phyloP scores from a whole-genome alignment of 2,329 filamentous ascomycete species.

The Cladosporium sp. region DNA sequence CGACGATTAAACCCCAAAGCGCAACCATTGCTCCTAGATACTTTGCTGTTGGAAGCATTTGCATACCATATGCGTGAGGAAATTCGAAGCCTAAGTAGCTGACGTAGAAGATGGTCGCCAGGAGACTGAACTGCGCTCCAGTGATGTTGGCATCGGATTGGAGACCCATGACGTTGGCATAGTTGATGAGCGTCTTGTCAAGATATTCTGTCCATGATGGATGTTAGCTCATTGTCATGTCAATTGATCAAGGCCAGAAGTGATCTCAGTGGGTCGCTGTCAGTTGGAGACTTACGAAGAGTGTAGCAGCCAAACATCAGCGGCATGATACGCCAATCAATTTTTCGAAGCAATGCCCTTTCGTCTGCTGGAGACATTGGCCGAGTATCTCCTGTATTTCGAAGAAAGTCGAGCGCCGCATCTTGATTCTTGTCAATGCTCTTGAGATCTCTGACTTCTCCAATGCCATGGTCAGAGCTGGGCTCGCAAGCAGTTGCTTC shows the following conservation, averaged over 20 bases:
- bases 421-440: slow-evolving; percentile 25
- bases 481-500: slow-evolving; percentile 12
- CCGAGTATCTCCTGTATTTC: slow-evolving; percentile 23
- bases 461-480: slow-evolving; percentile 16
- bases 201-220: slow-evolving; percentile 28
- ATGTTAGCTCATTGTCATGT: not conserved
- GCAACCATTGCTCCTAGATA: slow-evolving; percentile 47
- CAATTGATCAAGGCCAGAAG: not conserved
- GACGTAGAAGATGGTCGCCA: slow-evolving; percentile 61
- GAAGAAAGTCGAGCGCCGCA: slow-evolving; percentile 30
- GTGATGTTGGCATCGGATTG: slow-evolving; percentile 50
- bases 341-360: slow-evolving; percentile 44
- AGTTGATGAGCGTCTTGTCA: slow-evolving; percentile 47
- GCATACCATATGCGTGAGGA: slow-evolving; percentile 54
- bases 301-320: slow-evolving; percentile 60
- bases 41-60: slow-evolving; percentile 56
- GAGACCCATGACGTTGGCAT: slow-evolving; percentile 64
- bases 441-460: slow-evolving; percentile 25
- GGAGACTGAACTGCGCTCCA: slow-evolving; percentile 60
- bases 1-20: slow-evolving; percentile 57
- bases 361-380: slow-evolving; percentile 22
- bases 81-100: slow-evolving; percentile 57
- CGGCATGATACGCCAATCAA: slow-evolving; percentile 57
- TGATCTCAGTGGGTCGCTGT: slow-evolving; percentile 7
- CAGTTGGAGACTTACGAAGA: slow-evolving; percentile 48